Evolutionary conservation across 345 rosid species (phyloP).

Genomic region (Populus ilicifolia): DNA sequence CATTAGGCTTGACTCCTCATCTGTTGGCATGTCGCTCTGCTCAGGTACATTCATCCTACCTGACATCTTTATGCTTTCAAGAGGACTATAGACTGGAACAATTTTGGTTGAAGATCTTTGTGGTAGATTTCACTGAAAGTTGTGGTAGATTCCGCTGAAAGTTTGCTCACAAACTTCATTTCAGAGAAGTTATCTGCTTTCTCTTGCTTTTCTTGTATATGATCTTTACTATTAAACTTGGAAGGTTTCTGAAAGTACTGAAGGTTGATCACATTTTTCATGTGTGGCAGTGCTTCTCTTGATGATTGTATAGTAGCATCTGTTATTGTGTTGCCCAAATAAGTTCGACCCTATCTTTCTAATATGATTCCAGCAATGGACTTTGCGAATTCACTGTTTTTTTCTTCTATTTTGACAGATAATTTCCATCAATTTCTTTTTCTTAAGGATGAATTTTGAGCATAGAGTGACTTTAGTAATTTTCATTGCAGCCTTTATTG

Average conservation of each 20-base stretch:
- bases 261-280: not conserved
- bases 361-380: not conserved
- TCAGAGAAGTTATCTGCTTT: not conserved
- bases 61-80: not conserved
- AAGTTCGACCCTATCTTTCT: not conserved
- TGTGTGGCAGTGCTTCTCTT: constrained; percentile 2
- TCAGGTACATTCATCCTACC: constrained; percentile 18
- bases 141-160: not conserved
- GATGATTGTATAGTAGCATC: not conserved
- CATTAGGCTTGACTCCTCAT: constrained; percentile 37
- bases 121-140: not conserved
- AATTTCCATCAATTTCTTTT: not conserved
- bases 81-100: not conserved
- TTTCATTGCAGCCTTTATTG: constrained; percentile 28
- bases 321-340: not conserved
- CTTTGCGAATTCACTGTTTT: not conserved
- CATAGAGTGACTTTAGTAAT: not conserved
- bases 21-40: constrained; percentile 37
- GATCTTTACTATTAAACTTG: not conserved
- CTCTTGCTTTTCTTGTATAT: not conserved
- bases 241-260: not conserved
- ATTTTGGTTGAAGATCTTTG: not conserved
- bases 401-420: not conserved
- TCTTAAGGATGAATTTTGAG: not conserved
- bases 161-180: constrained; percentile 1